Percentiles rank a stretch among this genome's conserved stretches.
phyloP scores from a whole-genome alignment of 495 filamentous ascomycete genomes.

The Neurospora pannonica region DNA sequence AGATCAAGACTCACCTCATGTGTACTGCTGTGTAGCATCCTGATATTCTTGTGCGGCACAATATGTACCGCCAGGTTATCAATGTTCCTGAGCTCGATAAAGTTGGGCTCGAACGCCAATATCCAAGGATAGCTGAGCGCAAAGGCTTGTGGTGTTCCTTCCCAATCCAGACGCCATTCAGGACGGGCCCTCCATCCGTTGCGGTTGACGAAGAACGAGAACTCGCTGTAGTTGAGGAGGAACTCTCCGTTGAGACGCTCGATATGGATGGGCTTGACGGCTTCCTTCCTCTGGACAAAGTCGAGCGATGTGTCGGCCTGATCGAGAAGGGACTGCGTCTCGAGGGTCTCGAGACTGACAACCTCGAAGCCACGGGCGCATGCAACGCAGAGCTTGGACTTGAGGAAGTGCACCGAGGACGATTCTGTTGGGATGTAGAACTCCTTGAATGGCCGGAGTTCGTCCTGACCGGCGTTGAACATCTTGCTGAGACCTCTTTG shows the following conservation, averaged over 20 bases:
- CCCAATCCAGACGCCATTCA: conserved; percentile 97
- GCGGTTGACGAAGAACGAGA: conserved; percentile 97
- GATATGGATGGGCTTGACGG: conserved; percentile 93
- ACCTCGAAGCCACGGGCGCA: conserved; percentile 95
- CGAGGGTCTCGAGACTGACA: conserved; percentile 90
- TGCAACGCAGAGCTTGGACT: conserved; percentile 91
- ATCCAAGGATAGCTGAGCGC: conserved; percentile 93
- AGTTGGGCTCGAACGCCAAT: conserved; percentile 96
- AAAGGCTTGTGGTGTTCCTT: conserved; percentile 83
- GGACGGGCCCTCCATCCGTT: conserved; percentile 94
- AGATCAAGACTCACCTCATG: conserved; percentile 63
- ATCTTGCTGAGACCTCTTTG: conserved; percentile 89
- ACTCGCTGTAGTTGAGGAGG: conserved; percentile 94
- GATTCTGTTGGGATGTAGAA: conserved; percentile 98
- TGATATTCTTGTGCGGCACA: conserved; percentile 86
- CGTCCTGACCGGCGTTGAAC: conserved; percentile 88
- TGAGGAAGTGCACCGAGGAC: conserved; percentile 92
- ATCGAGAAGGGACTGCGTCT: conserved; percentile 93
- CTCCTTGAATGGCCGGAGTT: conserved; percentile 95
- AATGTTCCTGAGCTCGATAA: conserved; percentile 91
- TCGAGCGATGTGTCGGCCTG: conserved; percentile 97
- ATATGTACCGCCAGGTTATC: conserved; percentile 92
- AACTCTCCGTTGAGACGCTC: conserved; percentile 95
- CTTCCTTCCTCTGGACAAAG: conserved; percentile 87
- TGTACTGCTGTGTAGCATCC: conserved; percentile 93